Evolutionary conservation across 805 yeast genomes (phyloP).

Genomic region (Starmerella gropengiesseri): DNA sequence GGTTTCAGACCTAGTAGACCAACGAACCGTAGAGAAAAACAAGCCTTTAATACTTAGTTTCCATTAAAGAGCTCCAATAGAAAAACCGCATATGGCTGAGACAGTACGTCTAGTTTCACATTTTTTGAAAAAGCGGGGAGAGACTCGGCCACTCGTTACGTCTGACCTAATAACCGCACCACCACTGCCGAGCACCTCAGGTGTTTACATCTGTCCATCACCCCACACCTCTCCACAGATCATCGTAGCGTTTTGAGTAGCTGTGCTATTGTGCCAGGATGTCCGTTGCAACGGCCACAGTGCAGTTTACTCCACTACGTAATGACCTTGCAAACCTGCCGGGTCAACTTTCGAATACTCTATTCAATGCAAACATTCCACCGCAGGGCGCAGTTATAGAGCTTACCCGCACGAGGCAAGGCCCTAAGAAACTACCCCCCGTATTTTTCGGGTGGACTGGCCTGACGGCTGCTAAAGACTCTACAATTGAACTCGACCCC

Average conservation of each 20-base stretch:
- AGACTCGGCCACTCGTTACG: too few species aligned
- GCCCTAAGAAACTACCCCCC: conserved; percentile 20
- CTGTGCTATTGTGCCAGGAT: conserved; percentile 11
- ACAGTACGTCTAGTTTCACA: too few species aligned
- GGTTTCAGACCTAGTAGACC: too few species aligned
- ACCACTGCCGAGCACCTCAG: not conserved
- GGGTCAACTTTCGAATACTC: conserved; percentile 34
- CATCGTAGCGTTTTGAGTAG: not conserved
- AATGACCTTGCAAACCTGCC: conserved; percentile 50
- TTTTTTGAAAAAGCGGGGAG: too few species aligned
- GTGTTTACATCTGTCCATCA: not conserved
- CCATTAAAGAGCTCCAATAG: too few species aligned
- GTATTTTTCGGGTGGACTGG: conserved; percentile 62
- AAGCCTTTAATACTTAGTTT: too few species aligned
- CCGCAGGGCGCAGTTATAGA: conserved; percentile 52
- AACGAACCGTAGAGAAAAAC: too few species aligned
- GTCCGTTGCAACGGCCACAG: conserved; percentile 29
- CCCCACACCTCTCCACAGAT: conserved; percentile 10
- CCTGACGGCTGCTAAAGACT: conserved; percentile 31
- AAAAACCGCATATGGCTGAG: too few species aligned
- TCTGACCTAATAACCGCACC: too few species aligned
- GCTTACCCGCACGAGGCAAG: conserved; percentile 28
- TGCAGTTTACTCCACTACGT: conserved; percentile 32
- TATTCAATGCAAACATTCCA: conserved; percentile 42
- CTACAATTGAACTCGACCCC: conserved; percentile 53